phyloP scores from a whole-genome alignment of 2,329 filamentous ascomycete genomes.

The Orbilia javanica region DNA sequence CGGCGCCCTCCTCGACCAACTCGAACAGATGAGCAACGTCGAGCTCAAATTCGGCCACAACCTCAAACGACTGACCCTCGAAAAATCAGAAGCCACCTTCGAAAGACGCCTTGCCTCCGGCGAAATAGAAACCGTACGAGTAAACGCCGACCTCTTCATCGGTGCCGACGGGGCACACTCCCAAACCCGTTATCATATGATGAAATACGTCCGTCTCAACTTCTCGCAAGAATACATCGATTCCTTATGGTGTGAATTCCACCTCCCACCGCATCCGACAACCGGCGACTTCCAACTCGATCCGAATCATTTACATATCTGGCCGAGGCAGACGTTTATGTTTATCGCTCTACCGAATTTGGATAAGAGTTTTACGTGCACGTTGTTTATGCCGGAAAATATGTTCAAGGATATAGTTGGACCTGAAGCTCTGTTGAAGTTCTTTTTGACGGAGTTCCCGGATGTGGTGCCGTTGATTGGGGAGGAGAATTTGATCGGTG shows the following conservation, averaged over 20 bases:
- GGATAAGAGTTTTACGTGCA: conserved; percentile 94
- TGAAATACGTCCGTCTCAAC: conserved; percentile 90
- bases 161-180: conserved; percentile 97
- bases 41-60: conserved; percentile 94
- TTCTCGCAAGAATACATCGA: conserved; percentile 97
- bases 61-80: conserved; percentile 88
- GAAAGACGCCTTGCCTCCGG: conserved; percentile 68
- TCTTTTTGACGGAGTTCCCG: conserved; percentile 87
- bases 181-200: conserved; percentile 88
- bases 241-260: conserved; percentile 96
- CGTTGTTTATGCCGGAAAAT: conserved; percentile 83
- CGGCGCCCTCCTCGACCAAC: conserved; percentile 81
- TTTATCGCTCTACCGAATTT: conserved; percentile 95
- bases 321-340: conserved; percentile 95
- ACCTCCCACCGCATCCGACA: conserved; percentile 72
- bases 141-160: conserved; percentile 91
- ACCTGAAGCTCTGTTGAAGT: conserved; percentile 73
- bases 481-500: conserved; percentile 75
- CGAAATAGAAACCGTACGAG: conserved; percentile 68
- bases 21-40: conserved; percentile 88
- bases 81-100: conserved; percentile 84
- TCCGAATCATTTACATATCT: conserved; percentile 95
- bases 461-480: conserved; percentile 82
- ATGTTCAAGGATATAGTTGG: conserved; percentile 76
- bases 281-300: conserved; percentile 79